phyloP scores from a whole-genome alignment of 1,139 yeast genomes.

The Geotrichum siamense region DNA sequence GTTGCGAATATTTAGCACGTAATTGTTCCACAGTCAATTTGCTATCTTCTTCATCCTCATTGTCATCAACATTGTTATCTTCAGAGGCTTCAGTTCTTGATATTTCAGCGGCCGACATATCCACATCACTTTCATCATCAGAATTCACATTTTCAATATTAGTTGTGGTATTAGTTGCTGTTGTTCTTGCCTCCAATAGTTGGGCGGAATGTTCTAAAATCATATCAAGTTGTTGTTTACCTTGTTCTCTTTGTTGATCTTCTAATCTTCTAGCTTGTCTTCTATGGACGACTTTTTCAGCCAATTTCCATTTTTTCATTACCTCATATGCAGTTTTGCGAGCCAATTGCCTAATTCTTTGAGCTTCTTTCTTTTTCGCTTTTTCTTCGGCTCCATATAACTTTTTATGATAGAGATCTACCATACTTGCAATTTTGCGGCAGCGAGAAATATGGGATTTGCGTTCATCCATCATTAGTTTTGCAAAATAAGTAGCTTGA shows the following conservation, averaged over 20 bases:
- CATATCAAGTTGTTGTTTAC: slow-evolving; percentile 80
- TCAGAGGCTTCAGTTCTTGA: slow-evolving; percentile 25
- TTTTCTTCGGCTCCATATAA: slow-evolving; percentile 86
- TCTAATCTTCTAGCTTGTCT: slow-evolving; percentile 33
- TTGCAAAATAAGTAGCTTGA: slow-evolving; percentile 71
- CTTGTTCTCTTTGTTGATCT: slow-evolving; percentile 58
- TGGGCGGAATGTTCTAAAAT: slow-evolving; percentile 90
- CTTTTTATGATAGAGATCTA: slow-evolving; percentile 81
- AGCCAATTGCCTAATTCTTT: slow-evolving; percentile 54
- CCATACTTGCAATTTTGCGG: slow-evolving; percentile 68
- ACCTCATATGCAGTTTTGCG: slow-evolving; percentile 77
- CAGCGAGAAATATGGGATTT: slow-evolving; percentile 61
- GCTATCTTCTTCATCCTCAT: slow-evolving; percentile 35
- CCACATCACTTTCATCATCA: slow-evolving; percentile 19
- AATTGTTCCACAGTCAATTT: slow-evolving; percentile 60
- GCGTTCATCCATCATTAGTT: slow-evolving; percentile 60
- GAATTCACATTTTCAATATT: slow-evolving; percentile 27
- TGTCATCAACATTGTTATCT: slow-evolving; percentile 23
- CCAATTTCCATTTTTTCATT: slow-evolving; percentile 83
- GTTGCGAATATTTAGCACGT: slow-evolving; percentile 52
- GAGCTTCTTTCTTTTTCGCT: slow-evolving; percentile 52
- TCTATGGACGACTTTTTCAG: slow-evolving; percentile 65
- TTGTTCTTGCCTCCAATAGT: slow-evolving; percentile 75
- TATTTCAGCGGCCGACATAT: slow-evolving; percentile 15
- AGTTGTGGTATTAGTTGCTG: slow-evolving; percentile 39